A percentile compares a stretch with the other conserved stretches of the same genome.
Conservation (phyloP, 768 basidiomycete genomes). For the Hemileccinum rubropunctum region DNA sequence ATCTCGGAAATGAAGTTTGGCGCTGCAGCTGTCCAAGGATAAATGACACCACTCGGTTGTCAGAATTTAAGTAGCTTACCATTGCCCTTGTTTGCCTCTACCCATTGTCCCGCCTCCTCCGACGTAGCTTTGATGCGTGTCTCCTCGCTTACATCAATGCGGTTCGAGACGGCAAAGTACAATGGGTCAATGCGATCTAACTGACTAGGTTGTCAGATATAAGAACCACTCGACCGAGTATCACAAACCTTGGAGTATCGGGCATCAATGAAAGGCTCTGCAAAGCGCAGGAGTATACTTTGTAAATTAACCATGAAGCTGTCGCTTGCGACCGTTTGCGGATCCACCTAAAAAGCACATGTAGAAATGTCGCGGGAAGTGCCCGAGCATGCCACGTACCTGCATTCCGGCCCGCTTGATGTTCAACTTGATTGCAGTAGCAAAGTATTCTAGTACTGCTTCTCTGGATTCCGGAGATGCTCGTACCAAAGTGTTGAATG, state of each 20-base stretch:
- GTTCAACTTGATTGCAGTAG: conserved; percentile 72
- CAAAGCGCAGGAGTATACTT: conserved; percentile 75
- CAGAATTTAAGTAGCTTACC: conserved; percentile 34
- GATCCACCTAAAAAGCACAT: conserved; percentile 60
- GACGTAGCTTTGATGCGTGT: conserved; percentile 92
- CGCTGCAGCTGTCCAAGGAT: conserved; percentile 44
- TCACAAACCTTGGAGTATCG: conserved; percentile 73
- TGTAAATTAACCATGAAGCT: conserved; percentile 93
- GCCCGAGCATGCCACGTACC: conserved; percentile 35
- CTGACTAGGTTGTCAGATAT: conserved; percentile 36
- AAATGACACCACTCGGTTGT: not conserved
- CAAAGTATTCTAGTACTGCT: conserved; percentile 79
- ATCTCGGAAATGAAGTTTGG: conserved; percentile 95
- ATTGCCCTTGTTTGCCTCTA: conserved; percentile 44
- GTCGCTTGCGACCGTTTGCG: conserved; percentile 82
- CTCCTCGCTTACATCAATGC: conserved; percentile 81
- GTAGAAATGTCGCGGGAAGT: not conserved
- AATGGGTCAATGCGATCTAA: conserved; percentile 88
- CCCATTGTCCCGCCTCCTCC: conserved; percentile 81
- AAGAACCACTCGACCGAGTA: not conserved
- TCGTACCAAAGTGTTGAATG: conserved; percentile 87
- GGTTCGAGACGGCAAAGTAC: conserved; percentile 69
- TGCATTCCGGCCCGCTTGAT: conserved; percentile 89
- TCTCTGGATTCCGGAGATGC: conserved; percentile 77
- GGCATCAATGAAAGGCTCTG: conserved; percentile 94